These are phyloP conservation scores for Sclerotinia nivalis DNA, from an alignment of 2,329 filamentous ascomycete species.

Conservation along the genomic window DNA sequence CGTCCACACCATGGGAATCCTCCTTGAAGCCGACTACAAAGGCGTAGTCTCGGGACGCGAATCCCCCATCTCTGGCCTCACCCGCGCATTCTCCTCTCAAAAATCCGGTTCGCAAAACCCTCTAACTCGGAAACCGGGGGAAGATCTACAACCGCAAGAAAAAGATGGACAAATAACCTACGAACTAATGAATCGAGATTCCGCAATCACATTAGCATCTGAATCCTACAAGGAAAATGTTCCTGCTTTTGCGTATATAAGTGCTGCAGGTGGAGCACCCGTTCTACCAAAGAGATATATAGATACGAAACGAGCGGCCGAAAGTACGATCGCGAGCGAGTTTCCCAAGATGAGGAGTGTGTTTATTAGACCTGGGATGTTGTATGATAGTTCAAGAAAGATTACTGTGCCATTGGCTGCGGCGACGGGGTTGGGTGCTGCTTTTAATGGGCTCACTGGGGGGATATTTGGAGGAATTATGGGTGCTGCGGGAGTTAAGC, in stretches of 20 bases:
- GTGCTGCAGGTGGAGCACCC: slow-evolving; percentile 82
- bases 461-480: slow-evolving; percentile 75
- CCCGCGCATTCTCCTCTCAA: slow-evolving; percentile 71
- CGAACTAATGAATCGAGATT: slow-evolving; percentile 95
- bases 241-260: slow-evolving; percentile 80
- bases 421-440: slow-evolving; percentile 69
- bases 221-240: slow-evolving; percentile 68
- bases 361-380: slow-evolving; percentile 82
- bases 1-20: slow-evolving; percentile 92
- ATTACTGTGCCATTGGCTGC: slow-evolving; percentile 85
- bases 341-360: slow-evolving; percentile 77
- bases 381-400: slow-evolving; percentile 81
- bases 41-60: slow-evolving; percentile 81
- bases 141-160: slow-evolving; percentile 64
- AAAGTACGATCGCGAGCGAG: slow-evolving; percentile 68
- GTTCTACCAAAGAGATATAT: slow-evolving; percentile 85
- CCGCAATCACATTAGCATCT: slow-evolving; percentile 77
- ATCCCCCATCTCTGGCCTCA: slow-evolving; percentile 75
- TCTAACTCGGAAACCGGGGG: slow-evolving; percentile 59
- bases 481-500: slow-evolving; percentile 81
- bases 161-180: slow-evolving; percentile 82
- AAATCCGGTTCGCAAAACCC: slow-evolving; percentile 69
- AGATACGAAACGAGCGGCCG: slow-evolving; percentile 86
- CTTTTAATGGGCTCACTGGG: slow-evolving; percentile 76
- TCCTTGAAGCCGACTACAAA: slow-evolving; percentile 98